Base-by-base conservation (phyloP, 192 early-diverging fungal species). In the Jimgerdemannia flammicorona region DNA sequence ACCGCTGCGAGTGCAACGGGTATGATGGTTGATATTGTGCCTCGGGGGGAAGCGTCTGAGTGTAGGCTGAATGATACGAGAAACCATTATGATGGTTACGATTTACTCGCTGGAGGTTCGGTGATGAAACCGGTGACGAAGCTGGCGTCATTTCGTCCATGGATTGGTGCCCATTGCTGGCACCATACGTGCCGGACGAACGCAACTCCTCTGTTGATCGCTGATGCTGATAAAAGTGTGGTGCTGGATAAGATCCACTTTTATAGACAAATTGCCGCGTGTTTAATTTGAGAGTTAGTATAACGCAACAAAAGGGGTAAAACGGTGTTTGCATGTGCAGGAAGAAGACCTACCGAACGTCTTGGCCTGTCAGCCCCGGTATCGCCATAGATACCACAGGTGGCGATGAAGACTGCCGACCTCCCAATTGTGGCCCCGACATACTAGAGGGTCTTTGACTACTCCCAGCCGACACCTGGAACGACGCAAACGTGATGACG, bases 401-500 rank as follows among this genome's bases (percentile, higher is more conserved):
- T 43, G 44, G 17, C 1, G 63, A 67, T 11, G 43, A 40, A 70
- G 69, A 59, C 49, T 59, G 49, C 49, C 49, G 49, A 14, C 49
- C 49, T 0, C 49, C 49, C 6, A 10, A 14, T 59, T 29, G 43
- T 40, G 65, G 39, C 3, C 11, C 67, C 4, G 43, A 14, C 59
- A n/a, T 8, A 20, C n/a, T 29, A 40, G 59, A 43, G 11, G 54
- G 40, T 39, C 9, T n/a, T 14, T 41, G 14, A 14, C 10, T 64
- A 43, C 43, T 43, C 68, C n/a, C 69, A 70, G 18, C 64, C 44
- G 39, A 69, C 18, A 79, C 54, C 9, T 79, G 70, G 63, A 74
- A 49, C 20, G 75, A 71, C 64, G 72, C 44, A 74, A 80, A 80
- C 11, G 75, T 74, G 41, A 80, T 77, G 8, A 64, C 49, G 41